Base-by-base conservation (phyloP, 805 yeast genomes). In the Yamadazyma laniorum region DNA sequence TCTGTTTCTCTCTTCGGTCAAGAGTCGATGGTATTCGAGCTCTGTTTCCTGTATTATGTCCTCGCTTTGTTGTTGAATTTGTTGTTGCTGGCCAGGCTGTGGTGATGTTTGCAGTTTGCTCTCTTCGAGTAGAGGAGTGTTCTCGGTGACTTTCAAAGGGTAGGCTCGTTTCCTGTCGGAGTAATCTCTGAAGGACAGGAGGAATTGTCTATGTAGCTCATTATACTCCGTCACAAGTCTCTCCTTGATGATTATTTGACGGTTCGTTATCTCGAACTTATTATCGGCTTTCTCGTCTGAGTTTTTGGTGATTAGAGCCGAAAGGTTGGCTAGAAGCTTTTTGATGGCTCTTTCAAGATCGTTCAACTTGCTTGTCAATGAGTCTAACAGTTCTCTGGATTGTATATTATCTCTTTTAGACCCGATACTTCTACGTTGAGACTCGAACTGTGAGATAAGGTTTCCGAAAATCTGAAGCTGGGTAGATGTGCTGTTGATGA, bases 1-100 rank as follows among this genome's bases (percentile, higher is more conserved):
- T 17, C 76, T 64, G 37, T 84, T 81, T 39, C 96, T 66, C 52
- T 87, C 91, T 40, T 80, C 77, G 2, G 89, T 79, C 4, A 85
- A 59, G 1, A 80, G 56, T 1, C 76, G 51, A 49, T 85, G 91
- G 45, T 80, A 79, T 45, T 79, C 84, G 16, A 84, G 53, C 34
- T 82, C 74, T 1, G 71, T 60, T 32, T 64, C 64, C 30, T 63
- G 79, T 19, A 80, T 67, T 2, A 40, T 25, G 28, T 65, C 68
- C 43, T 73, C 72, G 9, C 55, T 49, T 25, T 61, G 63, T 18
- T 55, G 54, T 39, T 69, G 71, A 6, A 34, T 34, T 40, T 55
- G 63, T 12, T 35, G 38, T 30, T 53, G 63, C 22, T 59, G 58
- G 27, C 63, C 55, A 21, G 48, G 48, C 32, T 50, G 57, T 31